Evolutionary conservation across 1,284 basidiomycete species (phyloP), one percentile per base, ranked within the genome.

Genomic region (Moesziomyces parantarcticus): DNA sequence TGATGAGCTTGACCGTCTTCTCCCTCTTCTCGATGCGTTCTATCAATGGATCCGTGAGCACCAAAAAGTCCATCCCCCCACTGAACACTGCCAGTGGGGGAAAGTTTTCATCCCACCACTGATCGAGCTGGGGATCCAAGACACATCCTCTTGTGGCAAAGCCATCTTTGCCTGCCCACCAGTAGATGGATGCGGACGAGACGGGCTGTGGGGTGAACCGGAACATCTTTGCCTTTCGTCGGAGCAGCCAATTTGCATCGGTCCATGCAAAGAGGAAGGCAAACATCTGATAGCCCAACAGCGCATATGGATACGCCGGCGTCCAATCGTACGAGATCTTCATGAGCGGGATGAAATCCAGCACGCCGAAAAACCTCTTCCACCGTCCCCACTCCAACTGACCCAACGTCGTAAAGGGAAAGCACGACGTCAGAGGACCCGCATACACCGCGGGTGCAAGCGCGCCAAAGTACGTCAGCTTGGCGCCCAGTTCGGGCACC

Each of bases 341-440:
- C 88, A 89, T 89, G 42, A 89, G 80, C 0, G 89, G 89, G 54
- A 89, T 89, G 68, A 89, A 89, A 77, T 89, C 89, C 62, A 89
- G 83, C 1, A 88, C 87, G 72, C 87, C 88, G 77, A 89, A 89
- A 60, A 89, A 80, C 26, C 86, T 78, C 58, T 86, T 86, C 88
- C 88, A 89, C 10, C 84, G 84, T 21, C 77, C 81, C 88, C 88
- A 89, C 53, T 88, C 86, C 66, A 83, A 46, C 18, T 59, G 58
- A 1, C 75, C 52, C 13, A 83, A 49, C 34, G 76, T 58, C 0
- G 65, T 79, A 74, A 89, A 89, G 0, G 88, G 88, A 82, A 89
- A 89, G 0, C 88, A 88, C 25, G 84, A 85, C 0, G 88, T 89
- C 44, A 89, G 79, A 0, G 88, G 88, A 0, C 89, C 89, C 1